A percentile compares a stretch with the other conserved stretches of the same genome.
Evolutionary conservation across 768 basidiomycete genomes (phyloP).

Genomic region (Amanita exitialis): DNA sequence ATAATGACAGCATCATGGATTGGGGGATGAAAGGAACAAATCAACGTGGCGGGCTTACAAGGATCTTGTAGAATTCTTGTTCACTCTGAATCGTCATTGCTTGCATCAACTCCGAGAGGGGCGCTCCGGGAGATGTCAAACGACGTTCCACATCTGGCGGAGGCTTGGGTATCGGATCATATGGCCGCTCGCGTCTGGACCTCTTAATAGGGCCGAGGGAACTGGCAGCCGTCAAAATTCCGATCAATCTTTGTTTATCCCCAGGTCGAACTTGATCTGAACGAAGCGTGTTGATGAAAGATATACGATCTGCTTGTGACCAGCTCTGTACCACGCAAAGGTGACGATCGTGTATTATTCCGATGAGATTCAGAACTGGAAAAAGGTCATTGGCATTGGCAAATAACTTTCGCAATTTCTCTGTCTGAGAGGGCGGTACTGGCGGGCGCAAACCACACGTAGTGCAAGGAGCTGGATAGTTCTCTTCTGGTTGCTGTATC

Average conservation of each 20-base stretch:
- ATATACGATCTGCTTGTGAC: neutral
- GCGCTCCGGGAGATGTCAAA: neutral
- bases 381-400: slow-evolving; percentile 4
- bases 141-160: neutral
- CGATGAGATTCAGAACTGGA: neutral
- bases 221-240: neutral
- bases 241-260: neutral
- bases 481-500: neutral
- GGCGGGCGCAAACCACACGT: slow-evolving; percentile 3
- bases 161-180: slow-evolving; percentile 5
- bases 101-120: slow-evolving; percentile 1
- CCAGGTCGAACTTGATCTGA: neutral
- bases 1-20: neutral
- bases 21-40: neutral
- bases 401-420: neutral
- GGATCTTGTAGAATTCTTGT: slow-evolving; percentile 1
- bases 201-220: neutral
- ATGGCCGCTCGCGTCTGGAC: neutral
- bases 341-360: slow-evolving; percentile 9
- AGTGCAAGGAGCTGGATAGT: slow-evolving; percentile 2
- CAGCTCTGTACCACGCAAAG: slow-evolving; percentile 6
- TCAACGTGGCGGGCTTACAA: neutral
- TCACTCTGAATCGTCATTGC: neutral
- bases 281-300: neutral
- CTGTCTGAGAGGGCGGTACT: neutral